These are phyloP conservation scores for Comarum palustre DNA, from an alignment of 306 rosid genomes.

Conservation along the genomic window DNA sequence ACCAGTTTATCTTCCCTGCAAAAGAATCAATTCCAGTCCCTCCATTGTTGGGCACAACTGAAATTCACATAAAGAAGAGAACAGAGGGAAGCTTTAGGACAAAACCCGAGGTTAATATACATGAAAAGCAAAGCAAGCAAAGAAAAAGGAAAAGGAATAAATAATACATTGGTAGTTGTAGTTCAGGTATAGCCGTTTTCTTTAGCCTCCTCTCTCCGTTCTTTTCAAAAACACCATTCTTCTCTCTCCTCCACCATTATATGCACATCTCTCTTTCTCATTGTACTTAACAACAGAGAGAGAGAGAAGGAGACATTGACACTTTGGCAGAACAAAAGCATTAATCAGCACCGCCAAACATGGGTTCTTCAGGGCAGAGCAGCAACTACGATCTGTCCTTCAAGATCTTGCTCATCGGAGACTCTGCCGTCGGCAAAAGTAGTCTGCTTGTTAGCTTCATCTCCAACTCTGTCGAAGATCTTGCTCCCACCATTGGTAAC, in stretches of 20 bases:
- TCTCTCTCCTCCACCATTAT: slow-evolving; percentile 8
- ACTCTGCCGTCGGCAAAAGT: slow-evolving; percentile 94
- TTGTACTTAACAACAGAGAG: slow-evolving; percentile 25
- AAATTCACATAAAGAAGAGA: slow-evolving; percentile 21
- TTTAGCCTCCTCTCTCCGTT: slow-evolving; percentile 38
- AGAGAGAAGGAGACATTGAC: slow-evolving; percentile 8
- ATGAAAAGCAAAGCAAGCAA: background rate
- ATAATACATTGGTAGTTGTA: slow-evolving; percentile 46
- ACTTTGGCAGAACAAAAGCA: slow-evolving; percentile 20
- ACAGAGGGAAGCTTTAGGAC: slow-evolving; percentile 11
- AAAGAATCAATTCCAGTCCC: slow-evolving; percentile 28
- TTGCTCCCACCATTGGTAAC: slow-evolving; percentile 83
- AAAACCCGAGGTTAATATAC: slow-evolving; percentile 9
- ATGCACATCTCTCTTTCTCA: slow-evolving; percentile 24
- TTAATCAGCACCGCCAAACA: slow-evolving; percentile 23
- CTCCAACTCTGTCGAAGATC: slow-evolving; percentile 51
- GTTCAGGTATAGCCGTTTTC: slow-evolving; percentile 57
- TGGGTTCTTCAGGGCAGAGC: slow-evolving; percentile 85
- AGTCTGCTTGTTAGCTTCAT: slow-evolving; percentile 87
- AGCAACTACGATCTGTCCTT: slow-evolving; percentile 81
- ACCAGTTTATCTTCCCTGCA: background rate
- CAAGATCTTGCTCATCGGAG: slow-evolving; percentile 96
- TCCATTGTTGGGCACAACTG: slow-evolving; percentile 25
- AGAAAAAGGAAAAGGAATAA: slow-evolving; percentile 41
- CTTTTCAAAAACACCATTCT: slow-evolving; percentile 20